phyloP scores from a whole-genome alignment of 768 basidiomycete genomes.

The Collybia nuda region DNA sequence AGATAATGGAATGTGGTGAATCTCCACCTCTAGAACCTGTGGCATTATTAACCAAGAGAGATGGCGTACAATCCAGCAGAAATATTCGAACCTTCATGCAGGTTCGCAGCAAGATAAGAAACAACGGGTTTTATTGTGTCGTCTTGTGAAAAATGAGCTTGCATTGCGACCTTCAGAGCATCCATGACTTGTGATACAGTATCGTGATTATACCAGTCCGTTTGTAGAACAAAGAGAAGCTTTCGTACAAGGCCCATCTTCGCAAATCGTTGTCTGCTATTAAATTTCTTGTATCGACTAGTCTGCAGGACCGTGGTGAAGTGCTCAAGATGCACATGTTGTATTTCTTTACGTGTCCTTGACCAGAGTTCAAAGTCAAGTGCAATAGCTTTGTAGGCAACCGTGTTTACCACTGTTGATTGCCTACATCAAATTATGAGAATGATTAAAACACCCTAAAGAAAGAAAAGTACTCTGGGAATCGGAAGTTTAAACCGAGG shows the following conservation, averaged over 20 bases:
- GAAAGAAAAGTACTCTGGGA: constrained; percentile 62
- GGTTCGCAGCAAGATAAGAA: constrained; percentile 80
- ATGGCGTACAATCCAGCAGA: background rate
- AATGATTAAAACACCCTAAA: background rate
- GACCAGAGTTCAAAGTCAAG: constrained; percentile 94
- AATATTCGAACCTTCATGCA: constrained; percentile 57
- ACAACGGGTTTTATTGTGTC: constrained; percentile 83
- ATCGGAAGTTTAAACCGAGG: constrained; percentile 79
- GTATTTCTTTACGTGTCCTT: constrained; percentile 66
- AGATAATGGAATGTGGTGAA: constrained; percentile 59
- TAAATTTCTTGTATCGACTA: constrained; percentile 78
- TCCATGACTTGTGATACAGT: constrained; percentile 51
- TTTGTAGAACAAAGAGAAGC: constrained; percentile 80
- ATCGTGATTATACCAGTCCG: constrained; percentile 69
- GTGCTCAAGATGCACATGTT: constrained; percentile 77
- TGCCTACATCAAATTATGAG: constrained; percentile 39
- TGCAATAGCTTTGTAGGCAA: constrained; percentile 81
- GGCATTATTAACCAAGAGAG: constrained; percentile 5
- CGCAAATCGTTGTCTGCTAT: constrained; percentile 67
- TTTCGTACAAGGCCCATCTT: constrained; percentile 73
- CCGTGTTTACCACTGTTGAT: constrained; percentile 79
- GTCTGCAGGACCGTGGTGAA: constrained; percentile 71
- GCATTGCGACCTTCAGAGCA: constrained; percentile 59
- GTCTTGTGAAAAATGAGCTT: constrained; percentile 68
- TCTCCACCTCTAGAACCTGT: constrained; percentile 22